Conservation (phyloP, 495 filamentous ascomycete genomes). For the Trichocladium uniseriatum region DNA sequence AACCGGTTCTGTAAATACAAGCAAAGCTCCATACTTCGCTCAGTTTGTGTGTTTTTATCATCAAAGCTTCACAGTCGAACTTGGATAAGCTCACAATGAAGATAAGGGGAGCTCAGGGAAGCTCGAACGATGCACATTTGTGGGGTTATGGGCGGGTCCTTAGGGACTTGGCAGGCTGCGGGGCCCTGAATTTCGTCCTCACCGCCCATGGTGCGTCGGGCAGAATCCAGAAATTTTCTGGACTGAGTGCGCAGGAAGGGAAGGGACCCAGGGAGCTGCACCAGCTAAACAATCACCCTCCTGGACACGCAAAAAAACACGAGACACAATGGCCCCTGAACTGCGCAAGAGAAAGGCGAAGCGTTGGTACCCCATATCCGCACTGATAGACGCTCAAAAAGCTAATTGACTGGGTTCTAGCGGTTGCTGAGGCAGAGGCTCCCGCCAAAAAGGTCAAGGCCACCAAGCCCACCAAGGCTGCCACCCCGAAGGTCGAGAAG, state of each 20-base stretch:
- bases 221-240: slow-evolving; percentile 23
- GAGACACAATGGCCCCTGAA: slow-evolving; percentile 54
- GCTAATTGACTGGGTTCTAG: slow-evolving; percentile 24
- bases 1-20: too few relatives aligned
- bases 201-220: slow-evolving; percentile 10
- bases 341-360: slow-evolving; percentile 64
- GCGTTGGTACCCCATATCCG: slow-evolving; percentile 37
- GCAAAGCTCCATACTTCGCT: too few relatives aligned
- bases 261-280: neutral
- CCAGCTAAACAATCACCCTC: neutral
- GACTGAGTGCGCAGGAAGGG: slow-evolving; percentile 1
- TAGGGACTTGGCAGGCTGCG: too few relatives aligned
- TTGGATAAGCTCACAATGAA: too few relatives aligned
- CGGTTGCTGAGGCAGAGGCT: slow-evolving; percentile 42
- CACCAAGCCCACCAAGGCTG: slow-evolving; percentile 4
- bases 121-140: too few relatives aligned
- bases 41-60: too few relatives aligned
- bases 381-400: neutral
- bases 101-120: too few relatives aligned
- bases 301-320: neutral
- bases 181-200: neutral
- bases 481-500: slow-evolving; percentile 35
- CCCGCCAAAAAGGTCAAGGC: slow-evolving; percentile 51
- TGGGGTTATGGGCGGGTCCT: too few relatives aligned
- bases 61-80: too few relatives aligned